Base-by-base conservation (phyloP, 345 rosid genomes). In the Aurinia saxatilis region DNA sequence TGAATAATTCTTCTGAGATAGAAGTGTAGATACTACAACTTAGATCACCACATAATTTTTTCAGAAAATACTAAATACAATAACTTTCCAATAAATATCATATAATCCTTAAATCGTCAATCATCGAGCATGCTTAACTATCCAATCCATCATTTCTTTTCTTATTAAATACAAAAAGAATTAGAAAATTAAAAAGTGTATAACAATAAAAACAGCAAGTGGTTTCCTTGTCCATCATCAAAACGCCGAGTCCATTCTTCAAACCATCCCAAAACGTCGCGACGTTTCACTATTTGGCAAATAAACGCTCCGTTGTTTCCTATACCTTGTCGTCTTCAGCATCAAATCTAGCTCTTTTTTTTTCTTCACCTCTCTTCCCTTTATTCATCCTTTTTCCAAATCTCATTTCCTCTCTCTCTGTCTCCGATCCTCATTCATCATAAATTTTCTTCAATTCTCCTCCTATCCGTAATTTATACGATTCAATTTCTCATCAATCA, bases 321-420 rank as follows among this genome's bases (percentile, higher is more conserved):
- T 10, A 13, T n/a, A 42, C 64, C 19, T 37, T 60, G 53, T 45
- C 56, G 41, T 61, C 55, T 44, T 37, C 73, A 6, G 34, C 67
- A 69, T 63, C 64, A 70, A 70, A 70, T 53, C 38, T 53, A 6
- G 50, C 35, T 62, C n/a, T n/a, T n/a, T n/a, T 70, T 47, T 60
- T 70, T 47, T 60, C 45, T 54, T 37, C 67, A 6, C n/a, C n/a
- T 53, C 57, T 56, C 17, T 39, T 62, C 57, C 7, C 5, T 21
- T n/a, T 46, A 8, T 34, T 51, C 58, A 40, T 48, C 8, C 31
- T 2, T 47, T 13, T 13, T 37, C 34, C 37, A 23, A 27, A 27
- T 27, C 31, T 27, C n/a, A 6, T 27, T 27, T 37, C 50, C 33
- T 34, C 13, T 37, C 11, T 33, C 40, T 51, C 23, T 38, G 39